These are phyloP conservation scores for Macaranga tanarius DNA, from an alignment of 441 rosid species.

Conservation along the genomic window DNA sequence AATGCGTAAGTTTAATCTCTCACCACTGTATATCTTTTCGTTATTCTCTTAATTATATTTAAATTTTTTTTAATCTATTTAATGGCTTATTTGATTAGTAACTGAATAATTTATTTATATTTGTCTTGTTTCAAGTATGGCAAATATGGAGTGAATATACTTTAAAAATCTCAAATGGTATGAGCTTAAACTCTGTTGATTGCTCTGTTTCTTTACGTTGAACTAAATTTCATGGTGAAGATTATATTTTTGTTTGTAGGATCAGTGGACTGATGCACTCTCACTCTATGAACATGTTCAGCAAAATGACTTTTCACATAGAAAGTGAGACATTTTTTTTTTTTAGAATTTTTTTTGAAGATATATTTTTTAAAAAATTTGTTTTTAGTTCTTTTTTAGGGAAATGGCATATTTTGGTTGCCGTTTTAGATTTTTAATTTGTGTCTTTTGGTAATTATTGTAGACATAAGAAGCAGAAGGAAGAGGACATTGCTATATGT, in stretches of 20 bases:
- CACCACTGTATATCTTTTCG: too few relatives aligned
- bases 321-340: constrained; percentile 46
- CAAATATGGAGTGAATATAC: constrained; percentile 6
- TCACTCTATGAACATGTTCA: constrained; percentile 58
- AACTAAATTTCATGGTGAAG: not conserved
- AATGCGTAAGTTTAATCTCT: too few relatives aligned
- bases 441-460: constrained; percentile 11
- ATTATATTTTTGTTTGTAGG: constrained; percentile 34
- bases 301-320: constrained; percentile 63
- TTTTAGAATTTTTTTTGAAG: too few relatives aligned
- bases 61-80: too few relatives aligned
- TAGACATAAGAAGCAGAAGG: constrained; percentile 87
- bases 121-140: not conserved
- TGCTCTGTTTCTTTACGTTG: not conserved
- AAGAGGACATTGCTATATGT: constrained; percentile 83
- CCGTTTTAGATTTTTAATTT: not conserved
- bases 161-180: constrained; percentile 11
- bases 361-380: too few relatives aligned
- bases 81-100: too few relatives aligned
- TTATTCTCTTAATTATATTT: too few relatives aligned
- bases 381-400: not conserved
- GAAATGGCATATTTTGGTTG: not conserved
- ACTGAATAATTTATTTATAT: too few relatives aligned
- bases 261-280: constrained; percentile 46
- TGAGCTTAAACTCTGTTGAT: not conserved